Evolutionary conservation across 2,329 filamentous ascomycete species (phyloP).

Genomic region (Neonectria hederae): DNA sequence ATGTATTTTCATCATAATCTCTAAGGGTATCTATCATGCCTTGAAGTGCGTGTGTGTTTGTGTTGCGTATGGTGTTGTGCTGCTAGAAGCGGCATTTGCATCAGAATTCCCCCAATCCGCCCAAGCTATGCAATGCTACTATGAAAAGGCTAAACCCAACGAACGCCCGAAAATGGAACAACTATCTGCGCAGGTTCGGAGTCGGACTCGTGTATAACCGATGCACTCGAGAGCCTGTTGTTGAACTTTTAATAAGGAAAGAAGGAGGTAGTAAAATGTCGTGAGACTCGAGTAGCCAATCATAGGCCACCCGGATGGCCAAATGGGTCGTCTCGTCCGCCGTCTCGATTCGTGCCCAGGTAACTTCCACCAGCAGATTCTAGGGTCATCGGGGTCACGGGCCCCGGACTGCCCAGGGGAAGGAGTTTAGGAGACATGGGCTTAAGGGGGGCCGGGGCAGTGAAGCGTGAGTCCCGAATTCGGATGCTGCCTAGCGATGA

Average conservation of each 20-base stretch:
- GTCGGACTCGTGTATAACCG: background rate
- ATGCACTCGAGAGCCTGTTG: no score
- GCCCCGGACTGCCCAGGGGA: constrained; percentile 67
- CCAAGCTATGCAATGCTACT: background rate
- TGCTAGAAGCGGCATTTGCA: background rate
- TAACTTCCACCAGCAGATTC: constrained; percentile 52
- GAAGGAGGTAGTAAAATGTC: background rate
- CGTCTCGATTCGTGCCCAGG: constrained; percentile 36
- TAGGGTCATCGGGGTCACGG: constrained; percentile 70
- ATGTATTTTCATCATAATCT: constrained; percentile 3
- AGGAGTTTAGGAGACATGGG: constrained; percentile 60
- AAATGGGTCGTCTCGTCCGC: background rate
- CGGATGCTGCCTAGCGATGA: constrained; percentile 49
- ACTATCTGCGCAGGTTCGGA: background rate
- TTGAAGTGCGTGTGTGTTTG: background rate
- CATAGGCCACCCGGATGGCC: background rate
- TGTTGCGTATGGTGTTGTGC: background rate
- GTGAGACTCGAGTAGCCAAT: background rate
- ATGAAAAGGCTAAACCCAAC: background rate
- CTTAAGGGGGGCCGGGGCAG: constrained; percentile 52
- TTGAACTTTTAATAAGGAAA: background rate
- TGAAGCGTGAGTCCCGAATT: constrained; percentile 51
- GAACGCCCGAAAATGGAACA: background rate
- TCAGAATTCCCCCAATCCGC: background rate
- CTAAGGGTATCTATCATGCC: constrained; percentile 23